A percentile compares a stretch with the other conserved stretches of the same genome.
Conservation (phyloP, 495 filamentous ascomycete genomes). For the Neurospora sp. region DNA sequence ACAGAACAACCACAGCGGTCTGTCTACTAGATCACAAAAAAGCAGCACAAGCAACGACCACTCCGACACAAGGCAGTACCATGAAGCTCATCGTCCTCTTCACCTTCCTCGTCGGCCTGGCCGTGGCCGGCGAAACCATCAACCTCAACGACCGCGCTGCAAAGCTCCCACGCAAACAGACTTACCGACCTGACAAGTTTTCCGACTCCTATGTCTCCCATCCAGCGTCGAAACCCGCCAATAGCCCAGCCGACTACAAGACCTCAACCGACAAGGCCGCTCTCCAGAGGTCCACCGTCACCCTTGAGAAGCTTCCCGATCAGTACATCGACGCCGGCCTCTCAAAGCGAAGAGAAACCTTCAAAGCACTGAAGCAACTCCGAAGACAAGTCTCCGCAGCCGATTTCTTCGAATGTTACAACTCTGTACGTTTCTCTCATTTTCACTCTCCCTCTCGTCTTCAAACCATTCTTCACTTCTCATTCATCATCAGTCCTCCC, state of each 20-base stretch:
- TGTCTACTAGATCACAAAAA: not conserved
- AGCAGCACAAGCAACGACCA: not conserved
- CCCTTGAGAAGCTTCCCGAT: constrained; percentile 17
- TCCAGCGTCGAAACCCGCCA: constrained; percentile 7
- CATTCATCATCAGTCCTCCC: too few relatives aligned
- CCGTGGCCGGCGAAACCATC: constrained; percentile 13
- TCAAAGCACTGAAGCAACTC: constrained; percentile 6
- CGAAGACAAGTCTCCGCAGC: constrained; percentile 8
- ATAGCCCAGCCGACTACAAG: constrained; percentile 15
- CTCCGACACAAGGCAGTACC: not conserved
- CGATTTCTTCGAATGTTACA: constrained; percentile 31
- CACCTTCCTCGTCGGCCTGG: constrained; percentile 19
- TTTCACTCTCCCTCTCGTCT: too few relatives aligned
- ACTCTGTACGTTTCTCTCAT: too few relatives aligned
- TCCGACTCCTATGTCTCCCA: not conserved
- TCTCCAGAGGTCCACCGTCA: constrained; percentile 13
- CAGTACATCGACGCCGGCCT: constrained; percentile 6
- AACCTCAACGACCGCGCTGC: constrained; percentile 7
- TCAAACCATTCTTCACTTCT: too few relatives aligned
- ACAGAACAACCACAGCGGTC: not conserved
- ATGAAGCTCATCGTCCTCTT: constrained; percentile 29
- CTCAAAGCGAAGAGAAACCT: constrained; percentile 14
- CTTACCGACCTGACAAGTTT: constrained; percentile 5
- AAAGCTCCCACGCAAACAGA: constrained; percentile 8
- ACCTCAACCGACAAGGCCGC: constrained; percentile 11